These are phyloP conservation scores for Neckera pumila DNA, from an alignment of 225 moss, liverwort and hornwort genomes.

Conservation along the genomic window DNA sequence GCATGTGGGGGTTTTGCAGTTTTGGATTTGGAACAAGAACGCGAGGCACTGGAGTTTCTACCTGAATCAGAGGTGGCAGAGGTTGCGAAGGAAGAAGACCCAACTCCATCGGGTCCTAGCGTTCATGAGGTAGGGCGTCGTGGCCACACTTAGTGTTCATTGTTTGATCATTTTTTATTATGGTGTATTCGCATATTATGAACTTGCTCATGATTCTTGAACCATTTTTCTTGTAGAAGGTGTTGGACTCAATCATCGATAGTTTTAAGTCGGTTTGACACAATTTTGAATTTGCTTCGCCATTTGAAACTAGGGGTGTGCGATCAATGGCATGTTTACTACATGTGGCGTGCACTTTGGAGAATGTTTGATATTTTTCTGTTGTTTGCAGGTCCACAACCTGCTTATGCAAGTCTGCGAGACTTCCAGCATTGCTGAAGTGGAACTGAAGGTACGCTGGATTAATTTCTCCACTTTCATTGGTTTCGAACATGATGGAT, in stretches of 20 bases:
- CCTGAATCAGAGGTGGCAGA: background rate
- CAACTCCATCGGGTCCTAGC: slow-evolving; percentile 7
- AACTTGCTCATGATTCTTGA: slow-evolving; percentile 1
- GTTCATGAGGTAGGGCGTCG: slow-evolving; percentile 9
- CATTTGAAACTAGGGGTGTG: background rate
- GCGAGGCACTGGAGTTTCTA: background rate
- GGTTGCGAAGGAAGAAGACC: background rate
- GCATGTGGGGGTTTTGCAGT: background rate
- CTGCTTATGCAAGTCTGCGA: slow-evolving; percentile 39
- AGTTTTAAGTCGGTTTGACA: background rate
- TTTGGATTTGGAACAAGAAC: slow-evolving; percentile 17
- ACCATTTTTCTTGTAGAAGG: background rate
- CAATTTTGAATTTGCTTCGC: background rate
- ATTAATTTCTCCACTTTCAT: background rate
- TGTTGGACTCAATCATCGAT: background rate
- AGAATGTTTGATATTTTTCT: background rate
- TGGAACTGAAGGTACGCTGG: slow-evolving; percentile 23
- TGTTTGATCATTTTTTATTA: background rate
- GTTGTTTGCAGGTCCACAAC: slow-evolving; percentile 15
- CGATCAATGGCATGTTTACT: background rate
- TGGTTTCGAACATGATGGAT: background rate
- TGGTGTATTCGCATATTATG: background rate
- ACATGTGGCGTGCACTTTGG: background rate
- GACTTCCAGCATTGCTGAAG: slow-evolving; percentile 32
- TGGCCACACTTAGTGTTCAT: background rate